Base-by-base conservation (phyloP, 495 filamentous ascomycete species). In the Podospora didyma region DNA sequence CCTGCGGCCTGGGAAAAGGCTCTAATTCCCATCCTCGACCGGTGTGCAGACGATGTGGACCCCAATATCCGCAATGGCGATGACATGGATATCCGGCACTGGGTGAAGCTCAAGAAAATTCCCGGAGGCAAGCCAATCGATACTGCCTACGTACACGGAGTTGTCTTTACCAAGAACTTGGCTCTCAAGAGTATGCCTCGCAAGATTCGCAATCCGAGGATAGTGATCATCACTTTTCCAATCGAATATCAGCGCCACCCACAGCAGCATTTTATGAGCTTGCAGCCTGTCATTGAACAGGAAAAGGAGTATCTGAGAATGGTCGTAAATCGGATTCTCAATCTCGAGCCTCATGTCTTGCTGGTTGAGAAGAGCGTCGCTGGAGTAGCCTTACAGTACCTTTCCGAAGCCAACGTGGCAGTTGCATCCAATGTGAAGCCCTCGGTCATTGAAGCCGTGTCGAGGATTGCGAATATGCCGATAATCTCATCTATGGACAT, bases 41-140 rank as follows among this genome's bases (percentile, higher is more conserved):
- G 92, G 59, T 92, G 91, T 57, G 93, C 93, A 0, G 92, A 96
- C 61, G 94, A 96, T 63, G 91, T 99, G 19, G 89, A 96, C 61
- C 95, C 95, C 4, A 86, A 97, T 69, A 86, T 96, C 21, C 86
- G 92, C 49, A 79, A 79, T 46, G 90, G 90, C 2, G 95, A 99
- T 64, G 89, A 93, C 63, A 96, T 97, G 73, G 93, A 99, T 69
- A 96, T 99, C 58, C 84, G 94, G n/a, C 93, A 97, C 64, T 99
- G 96, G 64, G 87, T 99, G 45, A 99, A 99, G 70, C 73, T 99
- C 20, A 99, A 99, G 65, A 95, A 95, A 66, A 92, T 97, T 6
- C 87, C 92, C 1, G 92, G 93, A 19, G 94, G 92, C 24, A 83
- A 80, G 50, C 94, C 94, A 41, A 84, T 88, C 17, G 95, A 99